These are phyloP conservation scores for Leishmania tarentolae DNA, from an alignment of 208 protist genomes.

Conservation along the genomic window DNA sequence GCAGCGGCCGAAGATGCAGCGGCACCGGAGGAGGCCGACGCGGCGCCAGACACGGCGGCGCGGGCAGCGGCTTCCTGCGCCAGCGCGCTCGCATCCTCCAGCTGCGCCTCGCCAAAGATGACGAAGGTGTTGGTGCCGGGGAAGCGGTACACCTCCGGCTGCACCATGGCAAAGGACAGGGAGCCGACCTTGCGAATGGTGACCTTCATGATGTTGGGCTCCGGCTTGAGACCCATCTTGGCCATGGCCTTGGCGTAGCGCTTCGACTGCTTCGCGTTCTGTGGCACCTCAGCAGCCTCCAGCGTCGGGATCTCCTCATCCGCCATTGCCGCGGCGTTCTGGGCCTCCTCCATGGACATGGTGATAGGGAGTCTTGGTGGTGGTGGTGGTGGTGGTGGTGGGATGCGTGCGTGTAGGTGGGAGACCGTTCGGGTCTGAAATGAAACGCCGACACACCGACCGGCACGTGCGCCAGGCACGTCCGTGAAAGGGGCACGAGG, in stretches of 20 bases:
- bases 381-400: too few species aligned
- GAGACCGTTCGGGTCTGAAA: too few species aligned
- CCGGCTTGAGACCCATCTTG: constrained; percentile 97
- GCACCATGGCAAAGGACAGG: constrained; percentile 92
- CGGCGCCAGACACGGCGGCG: constrained; percentile 58
- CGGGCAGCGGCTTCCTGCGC: constrained; percentile 73
- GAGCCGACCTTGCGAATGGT: constrained; percentile 92
- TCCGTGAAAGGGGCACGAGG: too few species aligned
- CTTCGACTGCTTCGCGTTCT: constrained; percentile 88
- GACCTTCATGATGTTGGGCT: constrained; percentile 92
- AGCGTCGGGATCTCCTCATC: constrained; percentile 81
- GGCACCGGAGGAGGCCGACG: constrained; percentile 24
- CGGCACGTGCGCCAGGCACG: too few species aligned
- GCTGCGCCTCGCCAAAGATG: constrained; percentile 97
- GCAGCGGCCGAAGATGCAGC: constrained; percentile 32
- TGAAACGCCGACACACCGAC: too few species aligned
- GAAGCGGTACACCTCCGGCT: constrained; percentile 97
- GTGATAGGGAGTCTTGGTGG: not conserved
- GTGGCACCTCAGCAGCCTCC: constrained; percentile 69
- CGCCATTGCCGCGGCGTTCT: constrained; percentile 53
- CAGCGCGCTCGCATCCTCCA: constrained; percentile 88
- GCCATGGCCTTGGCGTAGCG: constrained; percentile 96
- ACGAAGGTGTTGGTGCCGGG: constrained; percentile 96
- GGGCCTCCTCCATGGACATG: constrained; percentile 61
- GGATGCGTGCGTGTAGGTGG: too few species aligned